Evolutionary conservation across 257 asterid genomes (phyloP).

Genomic region (Rehmannia glutinosa): DNA sequence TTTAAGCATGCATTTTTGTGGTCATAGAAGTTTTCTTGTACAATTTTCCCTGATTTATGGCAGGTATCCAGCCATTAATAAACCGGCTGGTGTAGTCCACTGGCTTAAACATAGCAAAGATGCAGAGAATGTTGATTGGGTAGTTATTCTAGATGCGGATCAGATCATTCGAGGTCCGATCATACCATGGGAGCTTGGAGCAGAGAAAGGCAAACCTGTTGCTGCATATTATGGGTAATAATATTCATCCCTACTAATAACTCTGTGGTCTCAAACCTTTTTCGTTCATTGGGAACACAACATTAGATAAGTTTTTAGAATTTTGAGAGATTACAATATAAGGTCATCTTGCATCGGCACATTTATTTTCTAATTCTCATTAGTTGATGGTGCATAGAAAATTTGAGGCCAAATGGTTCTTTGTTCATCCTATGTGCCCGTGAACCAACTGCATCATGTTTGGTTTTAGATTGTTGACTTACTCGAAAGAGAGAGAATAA

Average conservation of each 20-base stretch:
- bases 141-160: constrained; percentile 93
- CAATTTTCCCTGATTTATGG: constrained; percentile 6
- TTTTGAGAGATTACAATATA: not conserved
- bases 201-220: constrained; percentile 89
- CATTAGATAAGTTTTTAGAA: too few relatives aligned
- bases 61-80: constrained; percentile 98
- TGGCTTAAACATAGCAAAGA: constrained; percentile 92
- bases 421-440: not conserved
- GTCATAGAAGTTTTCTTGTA: not conserved
- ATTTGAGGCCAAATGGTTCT: not conserved
- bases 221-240: constrained; percentile 95
- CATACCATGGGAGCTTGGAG: constrained; percentile 98
- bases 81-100: constrained; percentile 94
- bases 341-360: not conserved
- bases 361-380: not conserved
- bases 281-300: not conserved
- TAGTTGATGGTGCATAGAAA: not conserved
- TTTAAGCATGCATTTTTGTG: not conserved
- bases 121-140: constrained; percentile 96
- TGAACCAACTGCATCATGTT: not conserved
- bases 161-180: constrained; percentile 92
- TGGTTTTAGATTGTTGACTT: not conserved
- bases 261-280: not conserved
- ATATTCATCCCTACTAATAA: not conserved
- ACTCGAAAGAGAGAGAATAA: too few relatives aligned